Percentiles rank a stretch among this genome's conserved stretches.
phyloP scores from a whole-genome alignment of 2,329 filamentous ascomycete genomes.

The Amphichorda felina region DNA sequence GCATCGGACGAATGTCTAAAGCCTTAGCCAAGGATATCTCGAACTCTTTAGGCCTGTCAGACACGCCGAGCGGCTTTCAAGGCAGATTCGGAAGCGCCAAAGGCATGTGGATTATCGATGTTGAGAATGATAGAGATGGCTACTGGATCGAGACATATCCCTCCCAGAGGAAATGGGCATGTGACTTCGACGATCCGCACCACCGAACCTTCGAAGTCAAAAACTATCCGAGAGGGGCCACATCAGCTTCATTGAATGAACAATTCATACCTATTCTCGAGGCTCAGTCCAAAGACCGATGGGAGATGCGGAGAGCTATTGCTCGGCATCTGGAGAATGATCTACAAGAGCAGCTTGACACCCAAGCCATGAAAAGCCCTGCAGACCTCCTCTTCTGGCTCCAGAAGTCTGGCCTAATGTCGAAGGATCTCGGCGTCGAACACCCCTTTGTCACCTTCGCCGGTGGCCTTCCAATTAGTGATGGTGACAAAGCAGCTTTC shows the following conservation, averaged over 20 bases:
- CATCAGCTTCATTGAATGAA: conserved; percentile 46
- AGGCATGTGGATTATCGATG: conserved; percentile 60
- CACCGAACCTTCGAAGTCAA: conserved; percentile 57
- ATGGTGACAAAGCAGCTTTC: conserved; percentile 38
- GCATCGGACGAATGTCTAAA: conserved; percentile 53
- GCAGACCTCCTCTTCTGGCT: conserved; percentile 42
- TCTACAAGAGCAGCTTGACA: conserved; percentile 38
- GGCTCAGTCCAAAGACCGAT: conserved; percentile 37
- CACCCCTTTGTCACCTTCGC: conserved; percentile 24
- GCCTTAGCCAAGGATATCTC: no score
- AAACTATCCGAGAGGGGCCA: conserved; percentile 17
- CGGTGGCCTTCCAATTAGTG: conserved; percentile 35
- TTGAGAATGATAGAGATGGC: conserved; percentile 25
- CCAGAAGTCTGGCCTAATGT: conserved; percentile 20
- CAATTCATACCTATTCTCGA: conserved; percentile 59
- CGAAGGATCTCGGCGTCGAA: conserved; percentile 24
- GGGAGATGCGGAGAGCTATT: conserved; percentile 34
- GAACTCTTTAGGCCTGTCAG: conserved; percentile 40
- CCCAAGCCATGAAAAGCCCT: conserved; percentile 36
- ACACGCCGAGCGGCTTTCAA: conserved; percentile 55
- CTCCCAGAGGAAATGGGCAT: conserved; percentile 59
- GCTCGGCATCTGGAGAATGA: conserved; percentile 33
- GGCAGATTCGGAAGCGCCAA: conserved; percentile 62
- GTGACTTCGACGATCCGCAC: conserved; percentile 29
- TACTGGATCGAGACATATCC: conserved; percentile 56